Percentiles rank a stretch among this genome's conserved stretches.
These are phyloP conservation scores for Cytospora piceicola DNA, from an alignment of 2,329 filamentous ascomycete species.

Conservation along the genomic window DNA sequence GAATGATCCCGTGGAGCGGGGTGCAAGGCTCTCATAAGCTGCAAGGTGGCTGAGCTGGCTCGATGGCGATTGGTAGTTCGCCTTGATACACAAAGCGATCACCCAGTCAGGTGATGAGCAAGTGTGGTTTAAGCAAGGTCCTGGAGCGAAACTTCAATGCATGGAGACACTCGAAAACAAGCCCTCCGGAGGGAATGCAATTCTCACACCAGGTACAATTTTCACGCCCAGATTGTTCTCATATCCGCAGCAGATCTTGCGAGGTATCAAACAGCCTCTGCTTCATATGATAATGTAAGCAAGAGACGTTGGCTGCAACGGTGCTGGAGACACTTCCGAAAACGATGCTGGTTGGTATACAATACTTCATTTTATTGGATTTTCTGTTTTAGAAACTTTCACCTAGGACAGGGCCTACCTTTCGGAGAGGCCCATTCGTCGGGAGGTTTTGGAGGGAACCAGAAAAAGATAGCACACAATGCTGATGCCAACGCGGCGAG, in stretches of 20 bases:
- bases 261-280: too few relatives aligned
- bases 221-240: too few relatives aligned
- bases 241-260: too few relatives aligned
- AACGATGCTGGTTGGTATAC: not conserved
- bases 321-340: too few relatives aligned
- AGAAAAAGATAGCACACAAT: not conserved
- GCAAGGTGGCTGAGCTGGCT: not conserved
- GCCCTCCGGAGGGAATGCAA: too few relatives aligned
- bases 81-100: not conserved
- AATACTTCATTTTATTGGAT: conserved; percentile 14
- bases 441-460: not conserved
- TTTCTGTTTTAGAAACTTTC: conserved; percentile 12
- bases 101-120: not conserved
- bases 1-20: not conserved
- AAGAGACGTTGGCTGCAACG: too few relatives aligned
- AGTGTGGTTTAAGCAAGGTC: not conserved
- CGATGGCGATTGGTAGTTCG: not conserved
- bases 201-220: too few relatives aligned
- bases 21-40: not conserved
- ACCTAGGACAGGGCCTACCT: conserved; percentile 5
- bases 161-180: not conserved
- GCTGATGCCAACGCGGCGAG: not conserved
- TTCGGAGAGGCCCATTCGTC: not conserved
- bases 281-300: too few relatives aligned
- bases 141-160: not conserved